Conservation (phyloP, 2,329 filamentous ascomycete species). For the Fonsecaea multimorphosa region DNA sequence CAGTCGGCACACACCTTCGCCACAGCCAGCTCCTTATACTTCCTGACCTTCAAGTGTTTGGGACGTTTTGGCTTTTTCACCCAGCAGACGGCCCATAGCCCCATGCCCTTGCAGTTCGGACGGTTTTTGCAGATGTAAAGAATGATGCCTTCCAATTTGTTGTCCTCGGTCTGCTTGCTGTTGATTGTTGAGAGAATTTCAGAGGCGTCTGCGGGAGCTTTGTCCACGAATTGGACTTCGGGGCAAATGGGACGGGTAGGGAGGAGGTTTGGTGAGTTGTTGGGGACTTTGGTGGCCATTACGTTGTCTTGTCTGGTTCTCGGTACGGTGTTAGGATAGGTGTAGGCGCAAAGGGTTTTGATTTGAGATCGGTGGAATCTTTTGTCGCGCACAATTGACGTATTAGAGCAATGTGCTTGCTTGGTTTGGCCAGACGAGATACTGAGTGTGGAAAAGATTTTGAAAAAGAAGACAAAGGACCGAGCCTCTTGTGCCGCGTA, state of each 20-base stretch:
- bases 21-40: slow-evolving; percentile 1
- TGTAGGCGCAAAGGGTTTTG: neutral
- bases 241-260: neutral
- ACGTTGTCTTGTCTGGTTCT: neutral
- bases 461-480: neutral
- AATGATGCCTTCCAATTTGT: slow-evolving; percentile 1
- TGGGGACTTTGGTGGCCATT: neutral
- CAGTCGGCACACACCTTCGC: neutral
- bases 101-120: neutral
- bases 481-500: neutral
- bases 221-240: neutral
- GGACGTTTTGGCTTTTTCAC: neutral
- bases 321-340: neutral
- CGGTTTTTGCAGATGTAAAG: neutral
- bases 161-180: neutral
- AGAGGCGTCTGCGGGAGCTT: neutral
- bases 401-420: neutral
- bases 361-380: neutral
- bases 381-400: neutral
- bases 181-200: neutral
- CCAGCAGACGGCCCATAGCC: neutral
- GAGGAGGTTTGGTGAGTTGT: neutral
- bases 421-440: neutral
- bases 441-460: neutral
- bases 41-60: neutral